Percentiles rank a stretch among this genome's conserved stretches.
Conservation (phyloP, 2,329 filamentous ascomycete species). For the Colletotrichum chlorophyti region DNA sequence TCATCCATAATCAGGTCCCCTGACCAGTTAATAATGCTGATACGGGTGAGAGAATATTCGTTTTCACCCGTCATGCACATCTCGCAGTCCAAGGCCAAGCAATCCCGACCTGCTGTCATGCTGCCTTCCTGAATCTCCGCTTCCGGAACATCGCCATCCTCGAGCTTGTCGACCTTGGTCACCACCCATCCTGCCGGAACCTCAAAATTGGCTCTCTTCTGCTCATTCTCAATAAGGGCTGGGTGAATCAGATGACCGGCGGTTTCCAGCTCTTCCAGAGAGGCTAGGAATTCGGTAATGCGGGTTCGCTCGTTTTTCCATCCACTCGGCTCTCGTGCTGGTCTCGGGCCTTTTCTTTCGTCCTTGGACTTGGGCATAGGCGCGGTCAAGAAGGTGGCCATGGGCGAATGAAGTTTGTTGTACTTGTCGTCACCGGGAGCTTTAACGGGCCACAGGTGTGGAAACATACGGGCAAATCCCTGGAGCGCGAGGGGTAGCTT, state of each 20-base stretch:
- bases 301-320: slow-evolving; percentile 80
- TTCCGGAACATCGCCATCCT: slow-evolving; percentile 73
- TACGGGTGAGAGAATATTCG: slow-evolving; percentile 83
- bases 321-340: slow-evolving; percentile 66
- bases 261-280: slow-evolving; percentile 75
- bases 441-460: slow-evolving; percentile 87
- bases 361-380: slow-evolving; percentile 71
- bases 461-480: slow-evolving; percentile 82
- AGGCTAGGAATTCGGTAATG: slow-evolving; percentile 81
- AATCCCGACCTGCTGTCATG: slow-evolving; percentile 79
- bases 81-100: slow-evolving; percentile 91
- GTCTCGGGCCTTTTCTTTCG: slow-evolving; percentile 63
- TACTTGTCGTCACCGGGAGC: slow-evolving; percentile 86
- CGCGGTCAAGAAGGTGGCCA: slow-evolving; percentile 82
- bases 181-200: slow-evolving; percentile 82
- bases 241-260: slow-evolving; percentile 89
- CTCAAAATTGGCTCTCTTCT: slow-evolving; percentile 59
- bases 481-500: slow-evolving; percentile 61
- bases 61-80: slow-evolving; percentile 91
- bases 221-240: slow-evolving; percentile 68
- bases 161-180: slow-evolving; percentile 70
- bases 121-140: slow-evolving; percentile 79
- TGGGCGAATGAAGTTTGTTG: slow-evolving; percentile 83
- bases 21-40: slow-evolving; percentile 88
- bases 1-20: slow-evolving; percentile 85